Percentiles rank a stretch among this genome's conserved stretches.
Evolutionary conservation across 768 basidiomycete species (phyloP).

Genomic region (Mycena chlorophos): DNA sequence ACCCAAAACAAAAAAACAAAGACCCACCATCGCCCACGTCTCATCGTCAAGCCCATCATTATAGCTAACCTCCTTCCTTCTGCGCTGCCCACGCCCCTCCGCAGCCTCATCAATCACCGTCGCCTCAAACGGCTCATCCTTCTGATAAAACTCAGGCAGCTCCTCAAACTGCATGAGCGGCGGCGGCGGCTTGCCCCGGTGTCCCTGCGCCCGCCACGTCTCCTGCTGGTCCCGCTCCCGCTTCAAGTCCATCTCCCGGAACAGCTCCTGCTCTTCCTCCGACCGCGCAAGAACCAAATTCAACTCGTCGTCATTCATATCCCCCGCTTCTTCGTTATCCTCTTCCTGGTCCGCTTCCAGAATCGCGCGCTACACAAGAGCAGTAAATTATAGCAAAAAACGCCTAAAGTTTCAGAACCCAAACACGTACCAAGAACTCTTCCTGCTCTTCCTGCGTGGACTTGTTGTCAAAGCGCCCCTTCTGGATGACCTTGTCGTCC

Average conservation of each 20-base stretch:
- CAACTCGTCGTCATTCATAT: slow-evolving; percentile 93
- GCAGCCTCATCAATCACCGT: slow-evolving; percentile 61
- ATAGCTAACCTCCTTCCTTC: slow-evolving; percentile 83
- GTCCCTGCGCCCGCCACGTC: slow-evolving; percentile 69
- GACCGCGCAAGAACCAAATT: slow-evolving; percentile 88
- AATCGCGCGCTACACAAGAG: slow-evolving; percentile 68
- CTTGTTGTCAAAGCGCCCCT: slow-evolving; percentile 98
- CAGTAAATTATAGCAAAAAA: slow-evolving; percentile 8
- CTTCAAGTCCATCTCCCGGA: slow-evolving; percentile 80
- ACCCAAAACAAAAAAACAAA: neutral
- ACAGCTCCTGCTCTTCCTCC: slow-evolving; percentile 75
- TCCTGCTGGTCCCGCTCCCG: slow-evolving; percentile 68
- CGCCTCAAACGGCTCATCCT: slow-evolving; percentile 73
- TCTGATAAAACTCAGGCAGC: slow-evolving; percentile 89
- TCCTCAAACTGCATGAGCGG: slow-evolving; percentile 85
- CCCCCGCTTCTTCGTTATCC: slow-evolving; percentile 85
- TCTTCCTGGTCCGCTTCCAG: slow-evolving; percentile 89
- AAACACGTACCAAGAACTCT: slow-evolving; percentile 83
- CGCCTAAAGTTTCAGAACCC: slow-evolving; percentile 2
- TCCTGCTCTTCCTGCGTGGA: slow-evolving; percentile 98
- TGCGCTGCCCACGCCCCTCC: slow-evolving; percentile 84
- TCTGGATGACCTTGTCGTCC: slow-evolving; percentile 99
- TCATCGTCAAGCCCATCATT: slow-evolving; percentile 94
- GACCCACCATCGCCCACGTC: slow-evolving; percentile 80
- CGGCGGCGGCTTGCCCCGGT: slow-evolving; percentile 75